Base-by-base conservation (phyloP, 176 grass and related monocot species). In the Hsuehochloa calcarea region DNA sequence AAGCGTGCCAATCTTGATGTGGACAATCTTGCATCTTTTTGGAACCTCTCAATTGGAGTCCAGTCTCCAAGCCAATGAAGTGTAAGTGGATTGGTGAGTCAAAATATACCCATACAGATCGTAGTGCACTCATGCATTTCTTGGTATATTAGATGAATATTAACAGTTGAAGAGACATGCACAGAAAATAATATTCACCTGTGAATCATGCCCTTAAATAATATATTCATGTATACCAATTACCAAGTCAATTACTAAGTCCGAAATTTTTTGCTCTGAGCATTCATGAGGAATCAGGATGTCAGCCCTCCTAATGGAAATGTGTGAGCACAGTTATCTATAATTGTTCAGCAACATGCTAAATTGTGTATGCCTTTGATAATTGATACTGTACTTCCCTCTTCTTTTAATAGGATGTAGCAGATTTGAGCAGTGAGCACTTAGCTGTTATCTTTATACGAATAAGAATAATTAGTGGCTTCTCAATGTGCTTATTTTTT, bases 11-110 rank as follows among this genome's bases (percentile, higher is more conserved):
- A n/a, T n/a, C n/a, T n/a, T n/a, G n/a, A n/a, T n/a, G n/a, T n/a
- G n/a, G n/a, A n/a, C n/a, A n/a, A n/a, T n/a, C n/a, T n/a, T n/a
- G n/a, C n/a, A n/a, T n/a, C n/a, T n/a, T n/a, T n/a, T n/a, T n/a
- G n/a, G n/a, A n/a, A n/a, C n/a, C n/a, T n/a, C n/a, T n/a, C n/a
- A n/a, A n/a, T 65, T 37, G 83, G 89, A 84, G 87, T 92, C 96
- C 91, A 98, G 23, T 73, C 96, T 84, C 85, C 54, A 88, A 78
- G 45, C 17, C 79, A 83, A 84, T 80, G 56, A 64, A 84, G 63
- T 77, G 59, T 52, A 85, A 86, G 77, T 69, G 84, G 81, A 92
- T 84, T 56, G 27, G 23, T 84, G 43, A 95, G 85, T 80, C 41
- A 84, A 25, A 80, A 63, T 52, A 38, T 68, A 62, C 27, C 49